phyloP scores from a whole-genome alignment of 306 rosid species.

The Mimosa bimucronata region DNA sequence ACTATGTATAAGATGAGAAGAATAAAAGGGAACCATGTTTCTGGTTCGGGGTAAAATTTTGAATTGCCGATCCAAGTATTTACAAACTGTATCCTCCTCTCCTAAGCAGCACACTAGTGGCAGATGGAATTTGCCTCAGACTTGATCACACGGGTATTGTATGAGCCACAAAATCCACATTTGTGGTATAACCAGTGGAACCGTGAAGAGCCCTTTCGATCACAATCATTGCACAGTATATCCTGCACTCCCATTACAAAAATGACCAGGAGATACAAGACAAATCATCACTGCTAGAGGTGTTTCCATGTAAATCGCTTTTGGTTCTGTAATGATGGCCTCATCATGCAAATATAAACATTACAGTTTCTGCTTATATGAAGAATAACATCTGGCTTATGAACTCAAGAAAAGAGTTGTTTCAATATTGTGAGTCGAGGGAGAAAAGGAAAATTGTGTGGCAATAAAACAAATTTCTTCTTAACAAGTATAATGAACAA shows the following conservation, averaged over 20 bases:
- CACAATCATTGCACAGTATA: constrained; percentile 90
- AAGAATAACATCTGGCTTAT: neutral
- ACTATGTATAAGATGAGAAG: constrained; percentile 35
- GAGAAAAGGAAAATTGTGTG: neutral
- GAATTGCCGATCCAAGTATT: too few relatives aligned
- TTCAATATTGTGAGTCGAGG: neutral
- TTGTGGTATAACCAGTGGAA: constrained; percentile 98
- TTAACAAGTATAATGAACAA: neutral
- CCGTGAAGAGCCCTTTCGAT: constrained; percentile 68
- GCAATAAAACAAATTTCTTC: neutral
- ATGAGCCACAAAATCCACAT: constrained; percentile 88
- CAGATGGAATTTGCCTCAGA: too few relatives aligned
- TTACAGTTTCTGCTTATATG: neutral
- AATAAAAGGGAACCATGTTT: constrained; percentile 31
- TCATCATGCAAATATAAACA: neutral
- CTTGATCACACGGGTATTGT: constrained; percentile 77
- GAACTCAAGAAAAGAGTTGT: neutral
- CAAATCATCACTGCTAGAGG: neutral
- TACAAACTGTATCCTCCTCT: too few relatives aligned
- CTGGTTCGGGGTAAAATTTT: constrained; percentile 45
- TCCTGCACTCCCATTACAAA: constrained; percentile 65
- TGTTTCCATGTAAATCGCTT: neutral
- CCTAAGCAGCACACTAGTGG: too few relatives aligned
- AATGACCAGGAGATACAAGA: constrained; percentile 25
- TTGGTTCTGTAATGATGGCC: neutral